A percentile compares a stretch with the other conserved stretches of the same genome.
Conservation (phyloP, 371 early-diverging fungal genomes). For the Umbelopsis sp. region DNA sequence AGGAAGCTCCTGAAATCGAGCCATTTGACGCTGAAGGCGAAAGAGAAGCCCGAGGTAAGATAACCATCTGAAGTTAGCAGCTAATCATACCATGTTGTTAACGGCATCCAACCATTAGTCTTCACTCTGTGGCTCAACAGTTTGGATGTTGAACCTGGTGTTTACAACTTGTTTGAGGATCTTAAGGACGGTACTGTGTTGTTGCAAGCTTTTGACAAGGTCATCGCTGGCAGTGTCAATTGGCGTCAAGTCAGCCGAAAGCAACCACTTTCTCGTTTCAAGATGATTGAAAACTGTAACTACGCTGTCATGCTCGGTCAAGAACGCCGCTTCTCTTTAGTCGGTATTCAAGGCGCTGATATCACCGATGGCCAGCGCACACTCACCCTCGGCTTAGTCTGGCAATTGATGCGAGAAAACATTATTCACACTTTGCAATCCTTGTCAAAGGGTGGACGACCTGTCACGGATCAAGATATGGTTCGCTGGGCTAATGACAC, state of each 20-base stretch:
- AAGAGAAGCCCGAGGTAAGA: constrained; percentile 87
- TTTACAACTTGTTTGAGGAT: constrained; percentile 89
- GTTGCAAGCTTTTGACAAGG: constrained; percentile 92
- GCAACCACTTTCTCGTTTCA: constrained; percentile 82
- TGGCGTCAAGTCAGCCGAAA: constrained; percentile 87
- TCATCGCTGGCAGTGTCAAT: constrained; percentile 86
- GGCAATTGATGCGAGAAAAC: constrained; percentile 98
- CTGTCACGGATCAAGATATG: constrained; percentile 90
- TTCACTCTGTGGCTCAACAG: constrained; percentile 96
- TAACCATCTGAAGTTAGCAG: background rate
- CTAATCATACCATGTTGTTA: background rate
- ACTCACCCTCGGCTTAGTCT: constrained; percentile 85
- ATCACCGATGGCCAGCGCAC: constrained; percentile 89
- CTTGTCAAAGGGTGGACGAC: constrained; percentile 76
- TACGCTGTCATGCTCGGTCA: constrained; percentile 89
- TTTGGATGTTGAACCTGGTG: constrained; percentile 93
- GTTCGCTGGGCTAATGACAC: constrained; percentile 92
- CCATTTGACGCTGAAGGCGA: constrained; percentile 89
- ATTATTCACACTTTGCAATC: constrained; percentile 90
- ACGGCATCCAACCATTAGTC: constrained; percentile 42
- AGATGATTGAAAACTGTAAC: constrained; percentile 96
- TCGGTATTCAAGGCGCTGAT: constrained; percentile 95
- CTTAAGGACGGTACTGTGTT: constrained; percentile 79
- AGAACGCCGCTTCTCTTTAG: constrained; percentile 83
- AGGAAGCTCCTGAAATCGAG: constrained; percentile 88